Evolutionary conservation across 2,329 filamentous ascomycete genomes (phyloP).

Genomic region (Trichoderma afroharzianum): DNA sequence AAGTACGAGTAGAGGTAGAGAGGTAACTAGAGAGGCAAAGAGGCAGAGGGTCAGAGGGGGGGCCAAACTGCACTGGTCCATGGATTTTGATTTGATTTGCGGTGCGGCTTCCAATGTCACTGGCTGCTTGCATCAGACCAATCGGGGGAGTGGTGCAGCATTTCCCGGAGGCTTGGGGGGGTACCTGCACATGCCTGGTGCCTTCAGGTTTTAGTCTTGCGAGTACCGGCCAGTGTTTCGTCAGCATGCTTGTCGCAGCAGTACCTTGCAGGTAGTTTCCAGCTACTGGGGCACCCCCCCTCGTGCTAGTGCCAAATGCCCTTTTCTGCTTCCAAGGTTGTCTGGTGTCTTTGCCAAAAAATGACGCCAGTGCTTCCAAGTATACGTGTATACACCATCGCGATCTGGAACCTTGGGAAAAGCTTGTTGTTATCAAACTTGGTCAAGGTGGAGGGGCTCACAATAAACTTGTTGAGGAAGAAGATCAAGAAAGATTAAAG

Average conservation of each 20-base stretch:
- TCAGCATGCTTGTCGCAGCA: neutral
- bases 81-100: neutral
- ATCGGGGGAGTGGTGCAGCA: constrained; percentile 23
- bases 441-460: neutral
- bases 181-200: constrained; percentile 3
- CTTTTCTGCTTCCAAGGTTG: neutral
- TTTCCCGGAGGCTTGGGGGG: constrained; percentile 4
- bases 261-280: constrained; percentile 9
- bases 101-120: neutral
- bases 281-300: neutral
- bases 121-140: constrained; percentile 12
- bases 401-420: neutral
- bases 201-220: neutral
- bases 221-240: constrained; percentile 8
- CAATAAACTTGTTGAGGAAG: neutral
- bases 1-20: neutral
- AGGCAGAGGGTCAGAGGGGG: neutral
- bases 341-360: neutral
- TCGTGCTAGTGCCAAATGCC: neutral
- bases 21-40: no score
- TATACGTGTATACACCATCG: neutral
- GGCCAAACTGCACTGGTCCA: neutral
- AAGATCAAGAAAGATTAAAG: neutral
- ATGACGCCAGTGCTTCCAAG: neutral
- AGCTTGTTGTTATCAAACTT: neutral